Conservation (phyloP, 129 eudicot genomes). For the Kitagawia praeruptora region DNA sequence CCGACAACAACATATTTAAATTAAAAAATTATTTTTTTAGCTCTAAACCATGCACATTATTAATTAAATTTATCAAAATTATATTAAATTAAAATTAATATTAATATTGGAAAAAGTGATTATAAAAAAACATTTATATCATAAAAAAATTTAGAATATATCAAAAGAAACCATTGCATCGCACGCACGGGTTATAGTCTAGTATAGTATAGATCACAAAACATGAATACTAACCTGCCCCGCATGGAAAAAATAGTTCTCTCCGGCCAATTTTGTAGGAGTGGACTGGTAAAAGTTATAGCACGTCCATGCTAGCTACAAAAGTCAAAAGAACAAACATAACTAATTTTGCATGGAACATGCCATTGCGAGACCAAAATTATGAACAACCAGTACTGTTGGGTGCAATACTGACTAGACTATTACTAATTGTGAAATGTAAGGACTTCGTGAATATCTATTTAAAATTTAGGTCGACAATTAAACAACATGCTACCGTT, state of each 20-base stretch:
- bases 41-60: too few relatives aligned
- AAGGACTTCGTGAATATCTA: neutral
- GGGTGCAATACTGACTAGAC: neutral
- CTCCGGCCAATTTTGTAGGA: conserved; percentile 98
- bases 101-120: too few relatives aligned
- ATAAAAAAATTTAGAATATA: too few relatives aligned
- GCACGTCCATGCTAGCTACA: conserved; percentile 98
- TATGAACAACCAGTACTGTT: neutral
- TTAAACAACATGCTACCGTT: neutral
- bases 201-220: neutral
- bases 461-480: neutral
- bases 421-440: neutral
- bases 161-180: too few relatives aligned
- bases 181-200: too few relatives aligned
- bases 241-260: conserved; percentile 79
- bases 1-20: too few relatives aligned
- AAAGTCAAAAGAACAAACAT: conserved; percentile 3
- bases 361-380: neutral
- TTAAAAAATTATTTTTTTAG: too few relatives aligned
- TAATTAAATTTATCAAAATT: too few relatives aligned
- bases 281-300: conserved; percentile 95
- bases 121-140: too few relatives aligned
- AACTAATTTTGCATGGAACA: neutral
- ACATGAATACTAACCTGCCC: conserved; percentile 59
- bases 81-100: too few relatives aligned